Percentiles rank a stretch among this genome's conserved stretches.
phyloP scores from a whole-genome alignment of 2,329 filamentous ascomycete genomes.

The Dactylonectria macrodidyma region DNA sequence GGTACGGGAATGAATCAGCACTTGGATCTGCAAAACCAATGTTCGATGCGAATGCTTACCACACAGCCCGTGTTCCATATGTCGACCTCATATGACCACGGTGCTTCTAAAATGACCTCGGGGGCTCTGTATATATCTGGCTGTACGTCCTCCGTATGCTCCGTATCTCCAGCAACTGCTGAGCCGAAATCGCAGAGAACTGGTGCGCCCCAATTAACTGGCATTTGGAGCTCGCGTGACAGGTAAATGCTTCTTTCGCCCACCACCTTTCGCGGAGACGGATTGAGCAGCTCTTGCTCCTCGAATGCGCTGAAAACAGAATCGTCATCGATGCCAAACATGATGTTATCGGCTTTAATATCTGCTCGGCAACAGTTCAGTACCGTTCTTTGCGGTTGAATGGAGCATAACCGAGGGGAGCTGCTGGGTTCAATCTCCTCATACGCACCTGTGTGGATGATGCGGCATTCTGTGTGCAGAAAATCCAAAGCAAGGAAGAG shows the following conservation, averaged over 20 bases:
- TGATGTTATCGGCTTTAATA: constrained; percentile 64
- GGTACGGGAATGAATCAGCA: constrained; percentile 1
- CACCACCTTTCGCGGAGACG: constrained; percentile 59
- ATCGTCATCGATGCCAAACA: constrained; percentile 58
- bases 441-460: constrained; percentile 61
- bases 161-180: constrained; percentile 53
- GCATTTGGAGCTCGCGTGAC: constrained; percentile 56
- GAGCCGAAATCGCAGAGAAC: constrained; percentile 67
- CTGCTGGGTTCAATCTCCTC: background rate
- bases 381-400: constrained; percentile 18
- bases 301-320: constrained; percentile 57
- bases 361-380: constrained; percentile 54
- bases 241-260: constrained; percentile 59
- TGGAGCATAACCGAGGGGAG: constrained; percentile 32
- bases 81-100: constrained; percentile 64
- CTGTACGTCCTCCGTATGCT: constrained; percentile 55
- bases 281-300: constrained; percentile 56
- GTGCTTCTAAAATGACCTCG: constrained; percentile 62
- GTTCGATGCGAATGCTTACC: constrained; percentile 53
- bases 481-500: constrained; percentile 62
- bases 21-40: background rate
- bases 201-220: constrained; percentile 51
- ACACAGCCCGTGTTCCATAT: constrained; percentile 68
- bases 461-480: constrained; percentile 61
- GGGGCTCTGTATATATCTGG: constrained; percentile 59